Base-by-base conservation (phyloP, 164 flowering plant genomes). In the Piper betle region DNA sequence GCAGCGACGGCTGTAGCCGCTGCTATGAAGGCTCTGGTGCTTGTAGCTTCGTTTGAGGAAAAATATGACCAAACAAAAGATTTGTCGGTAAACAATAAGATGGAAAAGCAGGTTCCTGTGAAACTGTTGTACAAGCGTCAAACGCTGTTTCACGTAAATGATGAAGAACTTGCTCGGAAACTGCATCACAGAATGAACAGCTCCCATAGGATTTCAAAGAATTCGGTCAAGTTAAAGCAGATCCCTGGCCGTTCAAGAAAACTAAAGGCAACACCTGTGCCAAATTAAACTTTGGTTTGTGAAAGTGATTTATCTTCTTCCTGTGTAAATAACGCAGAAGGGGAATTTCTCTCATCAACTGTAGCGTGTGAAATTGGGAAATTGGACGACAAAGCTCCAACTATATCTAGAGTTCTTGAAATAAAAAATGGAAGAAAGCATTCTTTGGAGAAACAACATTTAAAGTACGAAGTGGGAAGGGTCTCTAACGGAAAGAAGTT, bases 1-100 rank as follows among this genome's bases (percentile, higher is more conserved):
- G 98, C 98, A 39, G 85, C 81, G 4, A 82, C 72, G 66, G 98
- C 98, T 0, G 69, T 79, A 6, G 83, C 91, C 61, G 91, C 89
- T 65, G 96, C 96, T 56, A 92, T 80, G 78, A 85, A 68, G 67
- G 91, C 96, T 39, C 62, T 92, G 39, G 93, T 73, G 68, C n/a
- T n/a, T n/a, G n/a, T n/a, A n/a, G n/a, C n/a, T n/a, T n/a, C n/a
- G n/a, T n/a, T n/a, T n/a, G n/a, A n/a, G n/a, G n/a, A n/a, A n/a
- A n/a, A n/a, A n/a, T n/a, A n/a, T n/a, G n/a, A n/a, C n/a, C n/a
- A n/a, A n/a, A n/a, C n/a, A n/a, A n/a, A n/a, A n/a, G n/a, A n/a
- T n/a, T n/a, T n/a, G n/a, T n/a, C n/a, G n/a, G n/a, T n/a, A n/a
- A n/a, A n/a, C n/a, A n/a, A n/a, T n/a, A n/a, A n/a, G n/a, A n/a